phyloP scores from a whole-genome alignment of 2,329 filamentous ascomycete species.

The Grosmannia penicillata region DNA sequence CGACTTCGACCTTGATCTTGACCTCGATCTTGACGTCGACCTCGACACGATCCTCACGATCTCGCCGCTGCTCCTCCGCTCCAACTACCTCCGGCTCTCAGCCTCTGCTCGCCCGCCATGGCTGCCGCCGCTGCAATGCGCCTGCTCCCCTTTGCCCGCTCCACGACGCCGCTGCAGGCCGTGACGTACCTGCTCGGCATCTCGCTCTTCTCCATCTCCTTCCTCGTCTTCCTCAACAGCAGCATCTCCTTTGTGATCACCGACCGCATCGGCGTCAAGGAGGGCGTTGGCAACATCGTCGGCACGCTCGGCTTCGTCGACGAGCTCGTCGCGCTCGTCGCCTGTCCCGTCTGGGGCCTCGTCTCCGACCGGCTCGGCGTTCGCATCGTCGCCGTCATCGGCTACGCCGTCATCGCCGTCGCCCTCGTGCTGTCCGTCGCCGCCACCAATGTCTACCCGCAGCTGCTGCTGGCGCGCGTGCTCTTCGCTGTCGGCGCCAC shows the following conservation, averaged over 20 bases:
- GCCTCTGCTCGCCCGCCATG: neutral
- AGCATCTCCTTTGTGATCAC: constrained; percentile 75
- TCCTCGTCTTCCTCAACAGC: constrained; percentile 81
- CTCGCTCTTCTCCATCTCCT: constrained; percentile 75
- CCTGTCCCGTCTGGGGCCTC: constrained; percentile 68
- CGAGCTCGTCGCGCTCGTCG: constrained; percentile 66
- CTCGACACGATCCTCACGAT: neutral
- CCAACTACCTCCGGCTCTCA: neutral
- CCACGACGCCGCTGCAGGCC: constrained; percentile 47
- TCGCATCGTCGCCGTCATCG: constrained; percentile 55
- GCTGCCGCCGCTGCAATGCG: constrained; percentile 19
- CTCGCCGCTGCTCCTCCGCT: neutral
- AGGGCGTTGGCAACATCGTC: constrained; percentile 63
- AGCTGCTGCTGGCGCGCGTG: constrained; percentile 69
- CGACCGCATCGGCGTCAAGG: constrained; percentile 60
- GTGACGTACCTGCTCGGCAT: constrained; percentile 67
- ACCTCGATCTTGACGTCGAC: neutral
- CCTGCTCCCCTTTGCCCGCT: constrained; percentile 41
- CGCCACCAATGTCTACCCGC: constrained; percentile 74
- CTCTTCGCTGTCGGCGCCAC: constrained; percentile 84
- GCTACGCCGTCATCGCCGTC: constrained; percentile 68
- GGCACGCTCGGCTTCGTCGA: constrained; percentile 77
- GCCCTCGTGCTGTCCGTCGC: constrained; percentile 72
- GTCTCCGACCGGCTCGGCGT: constrained; percentile 66
- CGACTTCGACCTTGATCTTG: neutral